Conservation (phyloP, 2,329 filamentous ascomycete genomes). For the Penicillium sp. region DNA sequence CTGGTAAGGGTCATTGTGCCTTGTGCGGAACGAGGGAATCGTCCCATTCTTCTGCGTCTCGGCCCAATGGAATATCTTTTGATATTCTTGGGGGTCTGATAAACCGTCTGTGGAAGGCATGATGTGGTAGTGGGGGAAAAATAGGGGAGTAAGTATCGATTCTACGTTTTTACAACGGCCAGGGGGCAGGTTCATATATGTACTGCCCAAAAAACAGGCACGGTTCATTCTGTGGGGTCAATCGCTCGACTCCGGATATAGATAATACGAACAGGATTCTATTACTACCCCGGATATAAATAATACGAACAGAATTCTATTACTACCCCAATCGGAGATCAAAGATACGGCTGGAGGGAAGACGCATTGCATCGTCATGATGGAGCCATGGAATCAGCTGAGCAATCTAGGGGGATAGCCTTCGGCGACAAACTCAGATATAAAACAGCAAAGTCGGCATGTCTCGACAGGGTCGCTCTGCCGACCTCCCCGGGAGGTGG, state of each 20-base stretch:
- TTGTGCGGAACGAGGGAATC: slow-evolving; percentile 55
- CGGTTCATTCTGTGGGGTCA: slow-evolving; percentile 9
- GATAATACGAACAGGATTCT: not conserved
- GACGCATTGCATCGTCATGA: not conserved
- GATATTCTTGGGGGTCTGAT: slow-evolving; percentile 43
- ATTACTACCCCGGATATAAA: not conserved
- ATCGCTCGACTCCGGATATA: not conserved
- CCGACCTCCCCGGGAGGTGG: slow-evolving; percentile 19
- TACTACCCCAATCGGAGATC: not conserved
- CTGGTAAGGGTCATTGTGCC: slow-evolving; percentile 56
- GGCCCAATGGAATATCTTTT: slow-evolving; percentile 58
- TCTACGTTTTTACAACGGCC: not conserved
- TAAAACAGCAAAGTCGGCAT: slow-evolving; percentile 22
- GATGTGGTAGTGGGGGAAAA: not conserved
- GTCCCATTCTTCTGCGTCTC: slow-evolving; percentile 59
- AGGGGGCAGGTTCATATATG: not conserved
- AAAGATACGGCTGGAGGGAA: not conserved
- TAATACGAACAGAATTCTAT: not conserved
- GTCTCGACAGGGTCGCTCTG: slow-evolving; percentile 20
- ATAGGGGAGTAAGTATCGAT: not conserved
- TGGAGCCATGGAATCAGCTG: not conserved
- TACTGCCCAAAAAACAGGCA: not conserved
- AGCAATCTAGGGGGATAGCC: not conserved
- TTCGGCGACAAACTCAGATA: not conserved
- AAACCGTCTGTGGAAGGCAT: slow-evolving; percentile 29